Percentiles rank a stretch among this genome's conserved stretches.
Conservation (phyloP, 306 rosid genomes). For the Gillenia trifoliata region DNA sequence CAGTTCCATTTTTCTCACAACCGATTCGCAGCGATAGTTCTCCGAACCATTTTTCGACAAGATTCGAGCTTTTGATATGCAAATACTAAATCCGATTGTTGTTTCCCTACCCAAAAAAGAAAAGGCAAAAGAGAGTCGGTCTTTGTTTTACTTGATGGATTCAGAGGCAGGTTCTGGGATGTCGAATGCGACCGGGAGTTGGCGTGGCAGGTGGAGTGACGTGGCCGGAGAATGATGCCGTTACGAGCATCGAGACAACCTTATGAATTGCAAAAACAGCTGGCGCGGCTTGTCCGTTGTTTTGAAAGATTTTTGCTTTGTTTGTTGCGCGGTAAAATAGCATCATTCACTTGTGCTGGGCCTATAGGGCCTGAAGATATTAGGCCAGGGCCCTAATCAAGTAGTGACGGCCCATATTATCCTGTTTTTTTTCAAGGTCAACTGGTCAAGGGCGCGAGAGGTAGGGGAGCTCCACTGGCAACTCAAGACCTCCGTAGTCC, state of each 20-base stretch:
- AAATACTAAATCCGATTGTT: background rate
- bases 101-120: background rate
- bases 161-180: background rate
- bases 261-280: background rate
- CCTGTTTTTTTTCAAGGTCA: background rate
- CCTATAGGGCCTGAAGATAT: background rate
- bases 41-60: background rate
- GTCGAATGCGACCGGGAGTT: too few species aligned
- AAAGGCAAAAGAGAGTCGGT: background rate
- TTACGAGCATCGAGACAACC: background rate
- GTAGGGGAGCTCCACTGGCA: background rate
- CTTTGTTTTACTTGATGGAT: background rate
- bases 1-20: conserved; percentile 14
- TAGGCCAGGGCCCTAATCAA: background rate
- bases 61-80: background rate
- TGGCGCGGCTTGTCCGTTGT: background rate
- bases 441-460: conserved; percentile 10
- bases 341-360: background rate
- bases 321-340: background rate
- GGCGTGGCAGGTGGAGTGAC: background rate
- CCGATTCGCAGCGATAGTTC: background rate
- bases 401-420: background rate
- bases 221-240: background rate
- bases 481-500: background rate
- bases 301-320: background rate